Base-by-base conservation (phyloP, 352 stramenopile species). In the Globisporangium ultimum region DNA sequence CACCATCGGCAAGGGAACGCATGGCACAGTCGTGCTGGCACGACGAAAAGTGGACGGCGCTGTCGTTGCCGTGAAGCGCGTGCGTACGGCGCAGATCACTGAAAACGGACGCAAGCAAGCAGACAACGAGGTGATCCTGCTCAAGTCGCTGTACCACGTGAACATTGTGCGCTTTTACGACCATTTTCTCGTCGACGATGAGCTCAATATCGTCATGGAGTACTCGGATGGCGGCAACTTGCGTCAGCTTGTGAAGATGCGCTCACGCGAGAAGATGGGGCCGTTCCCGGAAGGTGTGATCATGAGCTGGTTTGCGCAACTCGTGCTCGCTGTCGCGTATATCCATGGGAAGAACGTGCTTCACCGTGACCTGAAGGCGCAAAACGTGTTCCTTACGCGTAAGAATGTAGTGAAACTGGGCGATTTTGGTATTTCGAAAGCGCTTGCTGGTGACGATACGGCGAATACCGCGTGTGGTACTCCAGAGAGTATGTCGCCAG, bases 131-230 rank as follows among this genome's bases (percentile, higher is more conserved):
- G 86, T 95, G 1, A 93, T 93, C 60, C 57, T 95, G 63, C 82
- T 95, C 50, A 93, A 95, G 62, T 93, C 84, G 58, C 71, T 95
- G 34, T 93, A 93, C 69, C 87, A 95, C 66, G 83, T 94, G 24
- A 95, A 95, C 56, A 95, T 96, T 61, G 84, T 96, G 55, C 84
- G 84, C 36, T 96, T 93, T 53, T 93, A 95, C 74, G 87, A 96
- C 66, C 83, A 91, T 51, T 96, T 96, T 56, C 72, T 91, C 66
- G 74, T 74, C 17, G 80, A 93, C 50, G 84, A 94, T 63, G 85
- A 94, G 56, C 72, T 96, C 22, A 93, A 96, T 49, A 96, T 96
- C 47, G 80, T 95, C 46, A 95, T 96, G 86, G 87, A 95, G 56
- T 94, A 93, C 56, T 73, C 85, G 22, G 84, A 93, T 46, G 83